Conservation (phyloP, 495 filamentous ascomycete species). For the Aspergillus egyptiacus region DNA sequence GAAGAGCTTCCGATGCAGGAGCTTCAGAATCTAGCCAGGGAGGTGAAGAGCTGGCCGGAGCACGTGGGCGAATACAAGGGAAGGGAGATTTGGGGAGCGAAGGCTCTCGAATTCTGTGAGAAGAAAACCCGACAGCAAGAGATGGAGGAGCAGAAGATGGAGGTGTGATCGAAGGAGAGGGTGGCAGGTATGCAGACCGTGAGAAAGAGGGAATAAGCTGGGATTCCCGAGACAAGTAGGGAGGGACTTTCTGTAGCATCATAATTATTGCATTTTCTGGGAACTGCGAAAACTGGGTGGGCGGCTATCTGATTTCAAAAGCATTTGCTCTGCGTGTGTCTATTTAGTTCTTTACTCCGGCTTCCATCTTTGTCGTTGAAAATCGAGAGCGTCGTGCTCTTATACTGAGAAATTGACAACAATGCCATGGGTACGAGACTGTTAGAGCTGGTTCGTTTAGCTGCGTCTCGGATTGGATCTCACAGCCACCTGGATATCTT, state of each 20-base stretch:
- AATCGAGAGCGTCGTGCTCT: no score
- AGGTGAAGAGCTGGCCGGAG: constrained; percentile 48
- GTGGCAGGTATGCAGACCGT: neutral
- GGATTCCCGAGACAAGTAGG: no score
- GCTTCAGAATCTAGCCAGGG: constrained; percentile 39
- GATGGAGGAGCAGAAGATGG: constrained; percentile 15
- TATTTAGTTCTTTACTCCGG: constrained; percentile 4
- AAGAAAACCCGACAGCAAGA: constrained; percentile 11
- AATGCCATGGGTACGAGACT: neutral
- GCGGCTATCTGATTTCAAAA: constrained; percentile 33
- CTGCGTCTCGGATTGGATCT: neutral
- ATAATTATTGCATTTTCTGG: constrained; percentile 11
- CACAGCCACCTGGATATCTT: neutral
- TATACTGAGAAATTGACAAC: constrained; percentile 3
- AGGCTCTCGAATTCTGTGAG: constrained; percentile 41
- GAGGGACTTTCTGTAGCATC: constrained; percentile 22
- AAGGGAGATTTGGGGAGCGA: constrained; percentile 42
- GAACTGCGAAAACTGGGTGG: constrained; percentile 27
- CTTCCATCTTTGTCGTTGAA: constrained; percentile 4
- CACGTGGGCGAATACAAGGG: constrained; percentile 51
- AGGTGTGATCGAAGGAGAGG: constrained; percentile 10
- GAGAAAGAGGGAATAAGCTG: neutral
- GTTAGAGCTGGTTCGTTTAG: neutral
- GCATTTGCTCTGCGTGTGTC: constrained; percentile 9
- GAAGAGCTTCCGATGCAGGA: constrained; percentile 43